phyloP scores from a whole-genome alignment of 2,329 filamentous ascomycete species.

The Pseudocercospora fijiensis region DNA sequence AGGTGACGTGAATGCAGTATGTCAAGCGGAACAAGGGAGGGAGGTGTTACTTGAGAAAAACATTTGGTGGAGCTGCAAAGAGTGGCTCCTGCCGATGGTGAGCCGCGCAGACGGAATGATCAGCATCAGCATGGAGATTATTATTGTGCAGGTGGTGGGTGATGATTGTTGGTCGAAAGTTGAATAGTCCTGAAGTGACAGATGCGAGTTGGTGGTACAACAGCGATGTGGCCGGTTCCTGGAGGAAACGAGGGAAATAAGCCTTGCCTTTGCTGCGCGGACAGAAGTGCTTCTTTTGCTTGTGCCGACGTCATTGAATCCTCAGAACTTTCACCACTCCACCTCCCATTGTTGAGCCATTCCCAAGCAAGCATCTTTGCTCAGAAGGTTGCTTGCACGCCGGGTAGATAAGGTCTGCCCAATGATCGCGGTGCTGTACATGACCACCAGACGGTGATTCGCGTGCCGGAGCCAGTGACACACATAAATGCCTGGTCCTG shows the following conservation, averaged over 20 bases:
- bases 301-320: background rate
- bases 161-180: background rate
- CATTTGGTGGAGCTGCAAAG: background rate
- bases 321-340: background rate
- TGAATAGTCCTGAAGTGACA: background rate
- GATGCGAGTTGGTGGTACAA: background rate
- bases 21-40: background rate
- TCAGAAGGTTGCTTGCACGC: slow-evolving; percentile 1
- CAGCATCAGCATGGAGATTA: background rate
- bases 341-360: background rate
- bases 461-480: slow-evolving; percentile 18
- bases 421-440: background rate
- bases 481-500: slow-evolving; percentile 9
- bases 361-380: slow-evolving; percentile 1
- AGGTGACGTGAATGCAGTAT: slow-evolving; percentile 3
- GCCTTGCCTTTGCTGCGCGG: too few species aligned
- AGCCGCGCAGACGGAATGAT: background rate
- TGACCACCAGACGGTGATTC: slow-evolving; percentile 8
- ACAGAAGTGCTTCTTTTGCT: background rate
- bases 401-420: slow-evolving; percentile 6
- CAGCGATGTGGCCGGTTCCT: background rate
- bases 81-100: background rate
- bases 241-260: too few species aligned
- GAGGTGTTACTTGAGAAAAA: slow-evolving; percentile 5
- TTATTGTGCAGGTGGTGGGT: background rate